Evolutionary conservation across 495 filamentous ascomycete species (phyloP).

Genomic region (Wilcoxina mikolae): DNA sequence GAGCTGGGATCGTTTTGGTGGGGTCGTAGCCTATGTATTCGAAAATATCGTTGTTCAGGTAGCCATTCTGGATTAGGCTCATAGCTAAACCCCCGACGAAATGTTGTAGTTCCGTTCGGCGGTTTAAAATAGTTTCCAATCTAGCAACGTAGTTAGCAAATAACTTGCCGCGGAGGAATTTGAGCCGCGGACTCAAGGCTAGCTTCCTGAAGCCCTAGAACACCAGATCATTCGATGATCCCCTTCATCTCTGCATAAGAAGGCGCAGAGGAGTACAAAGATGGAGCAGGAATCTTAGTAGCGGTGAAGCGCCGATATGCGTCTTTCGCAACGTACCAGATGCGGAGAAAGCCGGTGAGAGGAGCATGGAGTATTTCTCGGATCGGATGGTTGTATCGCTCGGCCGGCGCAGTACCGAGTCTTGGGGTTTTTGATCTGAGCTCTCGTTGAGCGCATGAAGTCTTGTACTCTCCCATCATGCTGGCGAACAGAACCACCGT

Average conservation of each 20-base stretch:
- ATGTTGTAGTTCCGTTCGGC: background rate
- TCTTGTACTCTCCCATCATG: background rate
- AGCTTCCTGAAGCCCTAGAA: background rate
- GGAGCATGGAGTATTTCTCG: background rate
- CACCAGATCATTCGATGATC: background rate
- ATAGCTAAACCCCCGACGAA: background rate
- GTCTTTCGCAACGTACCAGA: background rate
- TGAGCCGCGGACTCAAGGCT: background rate
- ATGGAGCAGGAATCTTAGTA: background rate
- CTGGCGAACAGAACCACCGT: background rate
- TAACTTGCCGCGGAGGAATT: background rate
- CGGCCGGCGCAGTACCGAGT: background rate
- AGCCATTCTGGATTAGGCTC: background rate
- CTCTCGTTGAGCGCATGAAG: background rate
- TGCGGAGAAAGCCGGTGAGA: background rate
- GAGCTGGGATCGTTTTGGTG: background rate
- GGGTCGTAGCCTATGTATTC: background rate
- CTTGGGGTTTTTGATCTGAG: background rate
- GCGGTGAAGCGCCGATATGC: background rate
- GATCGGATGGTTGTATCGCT: background rate
- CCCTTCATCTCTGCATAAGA: background rate
- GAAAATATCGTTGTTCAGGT: background rate
- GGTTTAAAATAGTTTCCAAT: background rate
- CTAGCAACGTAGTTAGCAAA: background rate
- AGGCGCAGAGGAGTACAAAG: background rate